phyloP scores from a whole-genome alignment of 257 asterid species.

The Schizonepeta tenuifolia region DNA sequence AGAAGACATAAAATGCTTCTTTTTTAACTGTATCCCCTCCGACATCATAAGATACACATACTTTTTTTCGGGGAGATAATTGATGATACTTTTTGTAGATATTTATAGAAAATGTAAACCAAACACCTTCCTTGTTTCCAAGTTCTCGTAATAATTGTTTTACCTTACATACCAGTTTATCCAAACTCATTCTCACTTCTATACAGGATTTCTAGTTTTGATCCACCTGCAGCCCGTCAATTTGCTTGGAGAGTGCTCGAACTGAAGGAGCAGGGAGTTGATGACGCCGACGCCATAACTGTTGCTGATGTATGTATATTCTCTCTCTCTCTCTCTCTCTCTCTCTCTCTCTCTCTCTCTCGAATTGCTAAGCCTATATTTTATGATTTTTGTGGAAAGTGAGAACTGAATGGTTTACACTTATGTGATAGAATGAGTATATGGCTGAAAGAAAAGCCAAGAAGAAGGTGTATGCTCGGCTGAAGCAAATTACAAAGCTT shows the following conservation, averaged over 20 bases:
- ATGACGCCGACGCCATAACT: slow-evolving; percentile 65
- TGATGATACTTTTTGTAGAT: not conserved
- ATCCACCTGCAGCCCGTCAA: slow-evolving; percentile 83
- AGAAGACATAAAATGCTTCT: not conserved
- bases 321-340: not conserved
- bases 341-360: too few species aligned
- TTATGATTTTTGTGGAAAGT: not conserved
- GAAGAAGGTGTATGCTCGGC: slow-evolving; percentile 66
- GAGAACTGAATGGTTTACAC: not conserved
- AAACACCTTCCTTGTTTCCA: not conserved
- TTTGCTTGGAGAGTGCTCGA: slow-evolving; percentile 88
- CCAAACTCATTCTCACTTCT: slow-evolving; percentile 7
- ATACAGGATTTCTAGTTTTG: slow-evolving; percentile 64
- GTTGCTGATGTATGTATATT: slow-evolving; percentile 72
- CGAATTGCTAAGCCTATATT: not conserved
- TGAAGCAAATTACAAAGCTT: slow-evolving; percentile 68
- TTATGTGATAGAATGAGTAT: slow-evolving; percentile 68
- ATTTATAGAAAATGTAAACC: not conserved
- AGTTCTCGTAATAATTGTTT: not conserved
- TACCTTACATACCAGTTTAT: not conserved
- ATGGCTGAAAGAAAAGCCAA: slow-evolving; percentile 56
- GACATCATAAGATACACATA: not conserved
- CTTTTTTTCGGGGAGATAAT: not conserved
- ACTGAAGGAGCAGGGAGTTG: slow-evolving; percentile 74
- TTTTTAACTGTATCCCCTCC: slow-evolving; percentile 6